Evolutionary conservation across 2,329 filamentous ascomycete species (phyloP).

Genomic region (Talaromyces pinophilus): DNA sequence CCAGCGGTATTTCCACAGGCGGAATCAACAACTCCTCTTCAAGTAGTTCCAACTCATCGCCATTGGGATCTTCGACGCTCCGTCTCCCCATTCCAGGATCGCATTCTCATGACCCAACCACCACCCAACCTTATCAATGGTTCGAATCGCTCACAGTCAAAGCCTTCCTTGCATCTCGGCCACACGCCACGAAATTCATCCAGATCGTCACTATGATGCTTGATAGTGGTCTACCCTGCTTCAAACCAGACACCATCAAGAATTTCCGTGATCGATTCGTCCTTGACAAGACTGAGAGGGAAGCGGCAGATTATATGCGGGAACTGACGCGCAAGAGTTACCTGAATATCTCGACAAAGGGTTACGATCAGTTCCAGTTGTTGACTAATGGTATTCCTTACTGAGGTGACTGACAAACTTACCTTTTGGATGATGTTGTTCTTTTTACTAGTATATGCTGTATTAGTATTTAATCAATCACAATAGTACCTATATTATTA

Average conservation of each 20-base stretch:
- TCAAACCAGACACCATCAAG: slow-evolving; percentile 91
- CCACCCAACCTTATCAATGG: slow-evolving; percentile 86
- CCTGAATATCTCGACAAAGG: slow-evolving; percentile 84
- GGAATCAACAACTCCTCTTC: background rate
- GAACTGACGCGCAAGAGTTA: slow-evolving; percentile 88
- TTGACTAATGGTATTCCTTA: slow-evolving; percentile 97
- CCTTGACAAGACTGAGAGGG: slow-evolving; percentile 83
- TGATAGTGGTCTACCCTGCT: slow-evolving; percentile 92
- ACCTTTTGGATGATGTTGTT: background rate
- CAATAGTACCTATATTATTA: background rate
- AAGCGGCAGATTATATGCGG: slow-evolving; percentile 92
- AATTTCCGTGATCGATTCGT: slow-evolving; percentile 94
- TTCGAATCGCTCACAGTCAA: slow-evolving; percentile 98
- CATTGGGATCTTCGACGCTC: background rate
- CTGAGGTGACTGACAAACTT: slow-evolving; percentile 45
- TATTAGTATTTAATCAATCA: background rate
- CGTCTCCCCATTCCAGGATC: slow-evolving; percentile 32
- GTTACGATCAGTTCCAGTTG: slow-evolving; percentile 97
- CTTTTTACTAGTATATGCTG: background rate
- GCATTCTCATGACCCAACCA: slow-evolving; percentile 52
- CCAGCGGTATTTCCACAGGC: background rate
- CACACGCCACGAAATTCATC: slow-evolving; percentile 82
- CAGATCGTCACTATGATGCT: slow-evolving; percentile 94
- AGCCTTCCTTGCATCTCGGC: slow-evolving; percentile 83
- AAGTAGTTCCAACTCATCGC: background rate